Evolutionary conservation across 2,329 filamentous ascomycete genomes (phyloP), one percentile per base, ranked within the genome.

Genomic region (Trichoderma polysporum): DNA sequence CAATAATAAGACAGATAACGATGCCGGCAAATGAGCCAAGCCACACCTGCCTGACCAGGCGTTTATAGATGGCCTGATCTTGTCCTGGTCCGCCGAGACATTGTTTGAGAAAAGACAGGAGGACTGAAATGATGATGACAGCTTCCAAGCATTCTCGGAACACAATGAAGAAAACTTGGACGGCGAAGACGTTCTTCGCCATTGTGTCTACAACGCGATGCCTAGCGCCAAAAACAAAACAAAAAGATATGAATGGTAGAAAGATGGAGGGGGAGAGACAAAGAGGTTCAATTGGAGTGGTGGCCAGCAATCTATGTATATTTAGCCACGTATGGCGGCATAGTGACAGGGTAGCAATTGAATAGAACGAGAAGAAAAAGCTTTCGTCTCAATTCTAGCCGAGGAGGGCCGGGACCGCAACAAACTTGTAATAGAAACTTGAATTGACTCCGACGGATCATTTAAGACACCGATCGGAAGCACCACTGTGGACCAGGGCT

Each of bases 161-260:
- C 78, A 91, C 88, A 76, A 95, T 91, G 81, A 95, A 93, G 81
- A 94, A 95, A 53, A 94, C 86, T 69, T 89, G 90, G 12, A 91
- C 86, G 68, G 89, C 85, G 75, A 92, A 92, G 66, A 92, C 87
- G 76, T 89, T 85, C 67, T 84, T 83, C 77, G 88, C 88, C 78
- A 84, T 87, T 56, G 37, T 54, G 67, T 25, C 62, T 59, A 47
- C 39, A 25, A 9, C 33, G 22, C 22, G 33, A 41, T 45, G 33
- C 9, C 45, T 22, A n/a, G n/a, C 10, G 47, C 45, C 49, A 41
- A 15, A 17, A 33, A 50, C 29, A 15, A 29, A 5, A 62, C 25
- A 19, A 52, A 15, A 31, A 3, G 53, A 10, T 9, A 29, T 27
- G 35, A n/a, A n/a, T 19, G 10, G 19, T 19, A n/a, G 47, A 49